Conservation (phyloP, 306 rosid species). For the Prunus dulcis region DNA sequence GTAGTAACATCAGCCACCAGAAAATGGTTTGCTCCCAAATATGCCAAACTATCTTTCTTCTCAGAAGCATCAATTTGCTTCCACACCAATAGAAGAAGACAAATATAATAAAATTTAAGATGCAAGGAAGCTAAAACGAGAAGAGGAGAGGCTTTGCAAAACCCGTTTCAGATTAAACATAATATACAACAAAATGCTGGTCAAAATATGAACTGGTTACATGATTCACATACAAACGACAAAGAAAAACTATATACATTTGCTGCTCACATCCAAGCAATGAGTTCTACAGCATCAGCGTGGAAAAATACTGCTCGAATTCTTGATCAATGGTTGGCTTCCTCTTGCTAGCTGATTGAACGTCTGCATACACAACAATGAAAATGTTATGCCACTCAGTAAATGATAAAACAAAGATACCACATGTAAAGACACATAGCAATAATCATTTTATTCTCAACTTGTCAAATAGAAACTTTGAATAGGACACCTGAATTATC, state of each 20-base stretch:
- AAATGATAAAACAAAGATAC: neutral
- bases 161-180: neutral
- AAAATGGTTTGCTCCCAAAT: too few relatives aligned
- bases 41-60: too few relatives aligned
- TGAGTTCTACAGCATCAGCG: slow-evolving; percentile 62
- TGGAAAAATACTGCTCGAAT: slow-evolving; percentile 86
- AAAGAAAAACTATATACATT: slow-evolving; percentile 12
- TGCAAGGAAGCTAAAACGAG: neutral
- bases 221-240: neutral
- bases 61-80: too few relatives aligned
- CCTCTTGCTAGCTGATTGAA: slow-evolving; percentile 44
- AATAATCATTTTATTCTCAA: neutral
- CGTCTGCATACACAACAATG: slow-evolving; percentile 52
- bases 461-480: neutral
- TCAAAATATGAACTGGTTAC: neutral
- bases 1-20: too few relatives aligned
- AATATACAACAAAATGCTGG: neutral
- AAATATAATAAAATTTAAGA: too few relatives aligned
- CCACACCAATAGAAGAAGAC: neutral
- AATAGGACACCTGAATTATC: slow-evolving; percentile 35
- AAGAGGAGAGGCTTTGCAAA: neutral
- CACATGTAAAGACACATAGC: neutral
- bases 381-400: neutral
- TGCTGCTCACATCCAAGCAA: slow-evolving; percentile 18
- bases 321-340: slow-evolving; percentile 91